Evolutionary conservation across 306 rosid species (phyloP).

Genomic region (Cucumis sativus): DNA sequence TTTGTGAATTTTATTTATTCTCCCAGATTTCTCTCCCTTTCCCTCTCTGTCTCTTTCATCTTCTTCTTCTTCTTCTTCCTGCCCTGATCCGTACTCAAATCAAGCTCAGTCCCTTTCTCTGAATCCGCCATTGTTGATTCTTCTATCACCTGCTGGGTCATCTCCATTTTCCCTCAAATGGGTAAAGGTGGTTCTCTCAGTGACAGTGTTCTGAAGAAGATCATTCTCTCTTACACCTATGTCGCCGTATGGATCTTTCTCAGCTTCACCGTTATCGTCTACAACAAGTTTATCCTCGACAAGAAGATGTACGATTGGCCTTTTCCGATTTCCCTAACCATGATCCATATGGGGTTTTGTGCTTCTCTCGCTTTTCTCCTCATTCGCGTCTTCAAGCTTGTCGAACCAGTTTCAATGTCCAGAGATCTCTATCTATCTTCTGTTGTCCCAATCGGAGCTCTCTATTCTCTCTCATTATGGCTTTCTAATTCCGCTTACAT

Average conservation of each 20-base stretch:
- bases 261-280: constrained; percentile 76
- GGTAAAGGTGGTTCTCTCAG: constrained; percentile 70
- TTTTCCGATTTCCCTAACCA: constrained; percentile 77
- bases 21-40: not conserved
- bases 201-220: constrained; percentile 68
- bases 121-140: not conserved
- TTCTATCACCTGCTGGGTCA: constrained; percentile 1
- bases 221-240: constrained; percentile 64
- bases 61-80: not conserved
- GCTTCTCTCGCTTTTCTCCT: constrained; percentile 56
- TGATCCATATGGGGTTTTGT: constrained; percentile 94
- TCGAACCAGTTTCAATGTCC: constrained; percentile 68
- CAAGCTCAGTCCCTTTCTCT: not conserved
- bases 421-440: constrained; percentile 57
- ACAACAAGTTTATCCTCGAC: constrained; percentile 94
- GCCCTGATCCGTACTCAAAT: not conserved
- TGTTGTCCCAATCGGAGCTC: constrained; percentile 82
- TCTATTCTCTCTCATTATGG: constrained; percentile 77
- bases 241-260: constrained; percentile 86
- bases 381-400: constrained; percentile 51
- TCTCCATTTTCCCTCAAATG: constrained; percentile 18
- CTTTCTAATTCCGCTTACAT: constrained; percentile 87
- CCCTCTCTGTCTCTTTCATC: constrained; percentile 1
- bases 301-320: constrained; percentile 91
- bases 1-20: not conserved